Evolutionary conservation across 2,329 filamentous ascomycete species (phyloP).

Genomic region (Epichloe festucae): DNA sequence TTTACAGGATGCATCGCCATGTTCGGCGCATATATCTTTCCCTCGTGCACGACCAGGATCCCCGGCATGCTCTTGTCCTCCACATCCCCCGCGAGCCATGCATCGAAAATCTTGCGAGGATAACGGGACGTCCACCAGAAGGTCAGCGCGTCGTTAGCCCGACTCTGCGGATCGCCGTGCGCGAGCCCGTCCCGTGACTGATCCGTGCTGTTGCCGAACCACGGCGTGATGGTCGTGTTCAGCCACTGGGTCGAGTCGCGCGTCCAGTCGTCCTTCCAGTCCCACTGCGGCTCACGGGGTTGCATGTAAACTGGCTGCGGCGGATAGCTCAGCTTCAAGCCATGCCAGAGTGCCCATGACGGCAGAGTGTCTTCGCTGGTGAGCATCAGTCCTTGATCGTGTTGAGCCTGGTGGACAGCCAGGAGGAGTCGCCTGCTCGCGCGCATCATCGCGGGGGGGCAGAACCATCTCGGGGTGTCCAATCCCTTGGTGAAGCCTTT

Average conservation of each 20-base stretch:
- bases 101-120: constrained; percentile 18
- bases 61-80: constrained; percentile 13
- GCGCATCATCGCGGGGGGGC: too few relatives aligned
- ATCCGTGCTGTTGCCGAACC: constrained; percentile 17
- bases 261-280: constrained; percentile 4
- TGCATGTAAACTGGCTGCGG: constrained; percentile 22
- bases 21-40: constrained; percentile 20
- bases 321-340: constrained; percentile 18
- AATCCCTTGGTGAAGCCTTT: too few relatives aligned
- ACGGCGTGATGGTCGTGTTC: constrained; percentile 6
- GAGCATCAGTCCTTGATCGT: too few relatives aligned
- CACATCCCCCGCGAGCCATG: constrained; percentile 16
- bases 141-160: constrained; percentile 11
- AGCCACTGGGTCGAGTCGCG: too few relatives aligned
- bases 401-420: too few relatives aligned
- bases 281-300: constrained; percentile 2
- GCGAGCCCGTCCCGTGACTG: constrained; percentile 15
- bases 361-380: too few relatives aligned
- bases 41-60: constrained; percentile 16
- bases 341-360: too few relatives aligned
- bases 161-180: constrained; percentile 12
- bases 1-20: constrained; percentile 26
- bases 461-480: too few relatives aligned
- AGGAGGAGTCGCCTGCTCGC: too few relatives aligned
- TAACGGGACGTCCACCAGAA: constrained; percentile 24